Evolutionary conservation across 345 rosid genomes (phyloP), one percentile per base, ranked within the genome.

Genomic region (Raphanus sativus): DNA sequence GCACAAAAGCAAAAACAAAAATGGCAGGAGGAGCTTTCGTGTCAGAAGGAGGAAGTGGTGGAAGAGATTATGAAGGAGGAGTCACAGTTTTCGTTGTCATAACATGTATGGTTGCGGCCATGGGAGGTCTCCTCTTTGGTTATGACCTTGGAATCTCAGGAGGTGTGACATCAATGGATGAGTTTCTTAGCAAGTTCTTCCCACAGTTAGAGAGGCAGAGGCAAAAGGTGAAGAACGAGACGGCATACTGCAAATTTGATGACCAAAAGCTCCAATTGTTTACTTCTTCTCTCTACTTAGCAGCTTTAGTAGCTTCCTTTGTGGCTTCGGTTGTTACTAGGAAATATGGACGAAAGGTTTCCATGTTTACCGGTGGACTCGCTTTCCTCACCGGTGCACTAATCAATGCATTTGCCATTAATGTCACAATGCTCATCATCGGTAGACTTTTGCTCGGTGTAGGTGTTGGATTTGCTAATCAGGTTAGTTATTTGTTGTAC

Each of bases 101-200:
- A 28, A 77, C 93, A 10, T 90, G 97, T 84, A 2, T 87, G 45
- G 75, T 84, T 60, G 97, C 93, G 5, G 93, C 95, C 50, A 74
- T 88, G 81, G 95, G 98, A 25, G 94, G 98, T 65, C 85, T 90
- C 10, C 78, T 93, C 69, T 93, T 93, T 25, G 98, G 94, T 59
- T 93, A 93, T 77, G 98, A 93, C 80, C 85, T 91, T 80, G 97
- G 97, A 79, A 93, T 93, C 80, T 91, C 97, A 80, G 84, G 87
- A 68, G 89, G 91, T 1, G 89, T 86, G 66, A 87, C 91, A 15
- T 81, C 91, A 10, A 87, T 87, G 91, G 76, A 75, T 12, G 74
- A 83, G 8, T 86, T 86, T 66, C 71, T 87, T 56, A 52, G 10
- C n/a, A 75, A 73, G 25, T 84, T 87, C 42, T 86, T 87, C 73